phyloP scores from a whole-genome alignment of 805 yeast genomes.

The Debaryomyces castellii region DNA sequence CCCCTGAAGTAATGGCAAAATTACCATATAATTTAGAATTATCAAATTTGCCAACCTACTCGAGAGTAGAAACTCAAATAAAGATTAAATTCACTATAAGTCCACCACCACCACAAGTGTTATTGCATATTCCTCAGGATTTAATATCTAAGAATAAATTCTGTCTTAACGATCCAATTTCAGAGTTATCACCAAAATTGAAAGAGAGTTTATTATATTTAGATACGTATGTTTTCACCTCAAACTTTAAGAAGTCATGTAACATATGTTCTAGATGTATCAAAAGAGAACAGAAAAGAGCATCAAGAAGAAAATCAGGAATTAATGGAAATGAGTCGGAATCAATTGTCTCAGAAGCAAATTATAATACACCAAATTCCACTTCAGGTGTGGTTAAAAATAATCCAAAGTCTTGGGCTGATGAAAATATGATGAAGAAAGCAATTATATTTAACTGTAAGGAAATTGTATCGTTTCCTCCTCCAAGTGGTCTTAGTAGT shows the following conservation, averaged over 20 bases:
- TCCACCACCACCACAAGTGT: constrained; percentile 74
- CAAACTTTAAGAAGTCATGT: constrained; percentile 50
- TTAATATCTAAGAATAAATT: constrained; percentile 85
- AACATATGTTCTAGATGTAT: constrained; percentile 86
- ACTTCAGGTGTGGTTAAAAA: constrained; percentile 39
- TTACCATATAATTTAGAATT: constrained; percentile 54
- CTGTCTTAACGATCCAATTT: constrained; percentile 56
- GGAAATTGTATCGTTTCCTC: constrained; percentile 75
- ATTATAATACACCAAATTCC: constrained; percentile 7
- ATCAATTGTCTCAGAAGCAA: constrained; percentile 9
- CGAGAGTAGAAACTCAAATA: constrained; percentile 95
- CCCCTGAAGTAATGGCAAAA: constrained; percentile 29
- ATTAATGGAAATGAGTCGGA: constrained; percentile 7
- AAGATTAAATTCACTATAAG: constrained; percentile 66
- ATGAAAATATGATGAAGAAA: constrained; percentile 68
- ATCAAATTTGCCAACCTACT: constrained; percentile 68
- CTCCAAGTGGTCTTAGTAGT: constrained; percentile 46
- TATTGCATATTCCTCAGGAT: constrained; percentile 82
- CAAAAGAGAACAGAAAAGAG: constrained; percentile 90
- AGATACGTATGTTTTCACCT: constrained; percentile 78
- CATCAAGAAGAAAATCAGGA: constrained; percentile 87
- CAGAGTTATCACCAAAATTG: constrained; percentile 39
- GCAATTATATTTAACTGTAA: constrained; percentile 91
- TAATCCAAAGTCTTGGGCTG: constrained; percentile 72
- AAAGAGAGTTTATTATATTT: constrained; percentile 58